Conservation (phyloP, 768 basidiomycete species). For the Floccularia luteovirens region DNA sequence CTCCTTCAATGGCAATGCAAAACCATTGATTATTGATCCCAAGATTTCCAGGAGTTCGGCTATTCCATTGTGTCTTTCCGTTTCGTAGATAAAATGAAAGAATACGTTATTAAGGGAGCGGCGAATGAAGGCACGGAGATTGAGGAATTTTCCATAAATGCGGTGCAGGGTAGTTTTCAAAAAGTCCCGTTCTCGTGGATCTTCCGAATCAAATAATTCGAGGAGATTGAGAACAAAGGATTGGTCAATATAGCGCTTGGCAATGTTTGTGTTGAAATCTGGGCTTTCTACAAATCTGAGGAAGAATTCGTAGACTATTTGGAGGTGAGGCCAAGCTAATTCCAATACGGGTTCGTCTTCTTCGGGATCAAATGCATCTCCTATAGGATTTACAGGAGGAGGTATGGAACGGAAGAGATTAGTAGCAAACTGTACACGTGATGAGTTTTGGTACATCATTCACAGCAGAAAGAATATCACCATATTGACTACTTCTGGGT, state of each 20-base stretch:
- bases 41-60: constrained; percentile 97
- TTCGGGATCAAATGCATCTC: constrained; percentile 98
- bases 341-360: constrained; percentile 99
- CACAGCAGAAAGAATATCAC: constrained; percentile 35
- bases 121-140: constrained; percentile 96
- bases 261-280: constrained; percentile 97
- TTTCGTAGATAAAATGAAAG: constrained; percentile 98
- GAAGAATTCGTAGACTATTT: constrained; percentile 99
- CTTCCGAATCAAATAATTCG: constrained; percentile 97
- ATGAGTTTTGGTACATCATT: constrained; percentile 2
- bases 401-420: constrained; percentile 99
- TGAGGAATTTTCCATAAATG: constrained; percentile 99
- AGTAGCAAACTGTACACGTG: constrained; percentile 75
- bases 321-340: constrained; percentile 98
- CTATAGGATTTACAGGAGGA: constrained; percentile 96
- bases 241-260: constrained; percentile 97
- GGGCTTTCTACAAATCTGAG: constrained; percentile 96
- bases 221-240: constrained; percentile 92
- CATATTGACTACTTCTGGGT: constrained; percentile 99
- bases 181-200: constrained; percentile 98
- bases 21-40: constrained; percentile 99
- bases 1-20: constrained; percentile 94
- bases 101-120: constrained; percentile 99
- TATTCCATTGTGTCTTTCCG: constrained; percentile 98
- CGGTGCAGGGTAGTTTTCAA: constrained; percentile 98